A percentile compares a stretch with the other conserved stretches of the same genome.
Evolutionary conservation across 306 rosid genomes (phyloP).

Genomic region (Canavalia gladiata): DNA sequence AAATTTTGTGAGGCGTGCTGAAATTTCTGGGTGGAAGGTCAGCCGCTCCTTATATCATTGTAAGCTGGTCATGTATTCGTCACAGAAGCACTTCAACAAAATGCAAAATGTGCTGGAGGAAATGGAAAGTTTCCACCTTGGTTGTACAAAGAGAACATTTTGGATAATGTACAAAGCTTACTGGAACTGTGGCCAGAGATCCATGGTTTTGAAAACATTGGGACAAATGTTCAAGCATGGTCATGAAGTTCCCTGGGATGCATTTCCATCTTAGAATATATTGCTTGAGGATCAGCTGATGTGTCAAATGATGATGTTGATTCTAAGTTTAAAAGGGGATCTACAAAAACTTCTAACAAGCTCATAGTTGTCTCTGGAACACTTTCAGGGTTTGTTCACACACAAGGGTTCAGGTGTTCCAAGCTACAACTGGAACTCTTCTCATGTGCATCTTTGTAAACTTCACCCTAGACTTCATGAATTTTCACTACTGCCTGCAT

Average conservation of each 20-base stretch:
- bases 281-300: slow-evolving; percentile 38
- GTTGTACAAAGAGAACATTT: slow-evolving; percentile 60
- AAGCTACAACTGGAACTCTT: too few species aligned
- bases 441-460: too few species aligned
- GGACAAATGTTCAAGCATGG: slow-evolving; percentile 86
- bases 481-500: too few species aligned
- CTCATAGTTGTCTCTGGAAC: background rate
- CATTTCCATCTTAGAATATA: slow-evolving; percentile 55
- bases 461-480: too few species aligned
- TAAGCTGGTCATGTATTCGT: slow-evolving; percentile 79
- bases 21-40: slow-evolving; percentile 69
- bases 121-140: slow-evolving; percentile 62
- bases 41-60: slow-evolving; percentile 80
- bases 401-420: too few species aligned
- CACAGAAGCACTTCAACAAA: slow-evolving; percentile 62
- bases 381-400: too few species aligned
- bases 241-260: slow-evolving; percentile 61
- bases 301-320: slow-evolving; percentile 51
- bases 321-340: slow-evolving; percentile 58
- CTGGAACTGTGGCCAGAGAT: slow-evolving; percentile 53
- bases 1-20: slow-evolving; percentile 70
- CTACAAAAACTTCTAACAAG: slow-evolving; percentile 55
- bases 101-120: slow-evolving; percentile 73
- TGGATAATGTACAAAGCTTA: slow-evolving; percentile 77
- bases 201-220: slow-evolving; percentile 67